Evolutionary conservation across 225 moss, liverwort and hornwort genomes (phyloP), one percentile per base, ranked within the genome.

Genomic region (Sphagnum contortum): DNA sequence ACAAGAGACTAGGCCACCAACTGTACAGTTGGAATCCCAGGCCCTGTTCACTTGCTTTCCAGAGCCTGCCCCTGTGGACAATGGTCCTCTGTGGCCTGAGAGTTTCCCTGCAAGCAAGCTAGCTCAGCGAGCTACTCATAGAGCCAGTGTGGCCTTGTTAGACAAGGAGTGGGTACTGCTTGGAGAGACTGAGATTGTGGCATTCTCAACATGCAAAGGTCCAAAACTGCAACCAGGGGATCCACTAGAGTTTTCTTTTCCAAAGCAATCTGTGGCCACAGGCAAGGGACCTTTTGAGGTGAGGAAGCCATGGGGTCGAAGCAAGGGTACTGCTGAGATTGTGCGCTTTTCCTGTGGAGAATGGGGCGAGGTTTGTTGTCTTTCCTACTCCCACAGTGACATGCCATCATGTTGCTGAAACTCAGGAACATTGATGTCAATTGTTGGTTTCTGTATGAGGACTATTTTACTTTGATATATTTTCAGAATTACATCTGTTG

Each of bases 181-280:
- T 45, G 93, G 93, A 57, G 86, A 86, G 75, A 78, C 81, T 58
- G 78, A 83, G 62, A 76, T 88, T 4, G 57, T 69, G 54, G 83
- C 90, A 9, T 78, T 79, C 61, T 86, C 93, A 2, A 94, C 93
- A 53, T 90, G 90, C 74, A 88, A 82, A 73, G 93, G 93, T 68
- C 70, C 77, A 44, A 94, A 88, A 79, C 76, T 94, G 64, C 73
- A 65, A 53, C 51, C 62, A 58, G 88, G 86, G 60, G 93, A 94
- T 53, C 69, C 66, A 9, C 73, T 94, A 67, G 70, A 80, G n/a
- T 90, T 94, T 64, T 75, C 72, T 47, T 94, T 90, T 63, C 93
- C 93, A 0, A 94, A 79, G 73, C 49, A 76, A 57, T 46, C 47
- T 57, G 65, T 65, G 53, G 58, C 44, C 49, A 47, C 12, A n/a